Base-by-base conservation (phyloP, 352 stramenopile genomes). In the Achlya hypogyna region DNA sequence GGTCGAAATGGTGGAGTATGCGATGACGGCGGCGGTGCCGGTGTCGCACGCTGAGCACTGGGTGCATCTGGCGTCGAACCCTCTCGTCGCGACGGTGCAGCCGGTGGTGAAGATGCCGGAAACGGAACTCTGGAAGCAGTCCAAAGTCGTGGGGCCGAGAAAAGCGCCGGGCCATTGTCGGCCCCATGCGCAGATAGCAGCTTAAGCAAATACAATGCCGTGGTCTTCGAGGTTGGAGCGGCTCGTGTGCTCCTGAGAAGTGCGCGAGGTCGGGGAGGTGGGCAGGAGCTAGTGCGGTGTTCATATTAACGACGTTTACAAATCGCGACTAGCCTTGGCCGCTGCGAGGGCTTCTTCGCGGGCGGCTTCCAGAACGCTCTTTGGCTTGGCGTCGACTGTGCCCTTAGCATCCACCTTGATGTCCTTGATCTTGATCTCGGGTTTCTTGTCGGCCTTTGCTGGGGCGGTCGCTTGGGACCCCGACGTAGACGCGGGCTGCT, bases 1-100 rank as follows among this genome's bases (percentile, higher is more conserved):
- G n/a, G 72, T 72, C 1, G 70, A 74, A 27, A 70, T 91, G 28
- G 53, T 91, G 22, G 66, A 54, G 29, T 91, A 56, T 56, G 49
- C 49, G 31, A 38, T n/a, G 25, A 56, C 25, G 1, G 25, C 8
- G 31, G 25, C 14, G 31, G 12, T 56, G 31, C 31, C 49, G 31
- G 31, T 16, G 25, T 27, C 49, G 25, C 38, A 18, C 14, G 38
- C 38, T 10, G 49, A 35, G 16, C 25, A 20, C 2, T 56, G 49
- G 49, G 31, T 35, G 25, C 49, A 56, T 56, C 31, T 56, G 49
- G 49, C 49, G 31, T 56, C 49, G 10, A 56, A 56, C 8, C 49
- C 49, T 12, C 49, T 56, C 31, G 25, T 56, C 1, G 49, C 49
- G 2, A 20, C 49, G 31, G 4, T 56, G 4, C 2, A 3, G 8